Percentiles rank a stretch among this genome's conserved stretches.
phyloP scores from a whole-genome alignment of 176 grass and related monocot species.

The Microstegium vimineum region DNA sequence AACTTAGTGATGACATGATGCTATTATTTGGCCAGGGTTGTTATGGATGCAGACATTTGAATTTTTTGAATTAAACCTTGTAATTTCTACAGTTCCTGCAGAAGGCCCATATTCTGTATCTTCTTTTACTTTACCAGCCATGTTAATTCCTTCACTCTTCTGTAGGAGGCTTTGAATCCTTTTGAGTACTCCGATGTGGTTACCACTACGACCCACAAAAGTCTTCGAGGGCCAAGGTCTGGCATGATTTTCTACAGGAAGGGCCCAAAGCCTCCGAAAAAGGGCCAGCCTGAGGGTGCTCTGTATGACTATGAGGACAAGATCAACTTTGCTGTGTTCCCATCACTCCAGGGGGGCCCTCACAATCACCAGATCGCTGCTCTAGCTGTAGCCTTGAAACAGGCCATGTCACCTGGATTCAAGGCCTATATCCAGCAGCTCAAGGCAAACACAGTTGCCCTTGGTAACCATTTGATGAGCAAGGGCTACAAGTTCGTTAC shows the following conservation, averaged over 20 bases:
- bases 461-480: constrained; percentile 89
- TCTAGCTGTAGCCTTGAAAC: constrained; percentile 83
- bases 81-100: background rate
- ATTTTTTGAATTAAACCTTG: background rate
- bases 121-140: background rate
- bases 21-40: background rate
- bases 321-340: constrained; percentile 92
- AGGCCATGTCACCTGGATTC: constrained; percentile 73
- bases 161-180: constrained; percentile 87
- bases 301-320: constrained; percentile 94
- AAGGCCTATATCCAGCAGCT: constrained; percentile 94
- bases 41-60: background rate
- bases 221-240: constrained; percentile 83
- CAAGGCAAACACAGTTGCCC: constrained; percentile 83
- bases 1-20: constrained; percentile 2
- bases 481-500: constrained; percentile 99
- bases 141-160: constrained; percentile 1
- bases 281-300: constrained; percentile 87
- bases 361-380: constrained; percentile 99
- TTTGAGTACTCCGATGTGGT: constrained; percentile 90
- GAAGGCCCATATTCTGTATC: background rate
- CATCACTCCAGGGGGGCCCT: constrained; percentile 90
- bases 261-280: constrained; percentile 89
- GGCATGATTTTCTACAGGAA: constrained; percentile 99
- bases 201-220: constrained; percentile 96